Conservation (phyloP, 768 basidiomycete genomes). For the Termitomyces sp. region DNA sequence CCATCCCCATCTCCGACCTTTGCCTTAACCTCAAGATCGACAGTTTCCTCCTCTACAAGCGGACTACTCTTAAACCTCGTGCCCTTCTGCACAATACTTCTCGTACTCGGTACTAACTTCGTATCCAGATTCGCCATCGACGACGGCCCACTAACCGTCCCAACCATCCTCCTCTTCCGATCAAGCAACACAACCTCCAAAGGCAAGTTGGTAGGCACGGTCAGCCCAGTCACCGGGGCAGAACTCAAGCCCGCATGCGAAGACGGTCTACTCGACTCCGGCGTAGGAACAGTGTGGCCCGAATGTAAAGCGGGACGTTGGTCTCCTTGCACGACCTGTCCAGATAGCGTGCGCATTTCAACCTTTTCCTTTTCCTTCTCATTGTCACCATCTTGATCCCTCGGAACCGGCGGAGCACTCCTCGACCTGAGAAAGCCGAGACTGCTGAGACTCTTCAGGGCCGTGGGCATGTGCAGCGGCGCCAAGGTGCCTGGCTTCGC, state of each 20-base stretch:
- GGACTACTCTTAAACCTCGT: constrained; percentile 74
- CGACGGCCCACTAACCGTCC: constrained; percentile 8
- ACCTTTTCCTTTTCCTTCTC: background rate
- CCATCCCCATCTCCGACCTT: background rate
- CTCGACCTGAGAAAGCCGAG: constrained; percentile 47
- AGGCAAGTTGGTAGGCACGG: constrained; percentile 35
- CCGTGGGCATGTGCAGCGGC: constrained; percentile 31
- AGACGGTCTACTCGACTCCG: constrained; percentile 4
- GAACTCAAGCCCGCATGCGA: background rate
- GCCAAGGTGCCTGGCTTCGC: constrained; percentile 12
- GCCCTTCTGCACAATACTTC: constrained; percentile 32
- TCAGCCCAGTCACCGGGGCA: constrained; percentile 32
- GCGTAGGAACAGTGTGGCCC: background rate
- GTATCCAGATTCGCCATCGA: constrained; percentile 5
- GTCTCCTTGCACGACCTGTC: background rate
- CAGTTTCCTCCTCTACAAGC: constrained; percentile 37
- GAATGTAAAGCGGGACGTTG: background rate
- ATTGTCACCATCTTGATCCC: constrained; percentile 21
- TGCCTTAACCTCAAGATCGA: constrained; percentile 5
- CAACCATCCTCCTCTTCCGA: constrained; percentile 49
- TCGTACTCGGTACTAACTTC: background rate
- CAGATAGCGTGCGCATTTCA: background rate
- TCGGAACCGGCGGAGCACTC: constrained; percentile 54
- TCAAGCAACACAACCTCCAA: constrained; percentile 65
- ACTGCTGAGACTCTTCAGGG: constrained; percentile 38